phyloP scores from a whole-genome alignment of 2,329 filamentous ascomycete species.

The Septoria petroselini region DNA sequence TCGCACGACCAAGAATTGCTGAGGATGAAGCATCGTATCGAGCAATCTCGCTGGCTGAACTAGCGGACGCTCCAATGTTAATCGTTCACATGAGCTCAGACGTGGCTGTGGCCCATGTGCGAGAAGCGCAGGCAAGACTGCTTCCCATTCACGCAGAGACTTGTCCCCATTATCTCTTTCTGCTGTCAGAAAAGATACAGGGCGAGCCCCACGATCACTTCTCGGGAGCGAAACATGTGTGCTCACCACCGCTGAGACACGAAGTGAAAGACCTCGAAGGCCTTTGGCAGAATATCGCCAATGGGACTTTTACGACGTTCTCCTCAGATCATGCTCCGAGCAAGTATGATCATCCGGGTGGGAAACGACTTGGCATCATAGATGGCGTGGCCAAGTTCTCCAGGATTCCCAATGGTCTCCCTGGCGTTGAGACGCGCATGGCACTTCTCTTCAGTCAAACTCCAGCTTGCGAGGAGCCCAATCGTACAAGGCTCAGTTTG shows the following conservation, averaged over 20 bases:
- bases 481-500: slow-evolving; percentile 31
- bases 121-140: slow-evolving; percentile 37
- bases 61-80: slow-evolving; percentile 52
- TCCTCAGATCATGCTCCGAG: slow-evolving; percentile 42
- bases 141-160: slow-evolving; percentile 41
- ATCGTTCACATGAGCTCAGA: slow-evolving; percentile 53
- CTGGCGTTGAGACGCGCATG: slow-evolving; percentile 45
- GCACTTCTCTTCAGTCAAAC: slow-evolving; percentile 41
- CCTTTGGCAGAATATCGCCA: slow-evolving; percentile 38
- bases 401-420: slow-evolving; percentile 46
- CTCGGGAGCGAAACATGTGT: slow-evolving; percentile 39
- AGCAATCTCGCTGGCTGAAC: slow-evolving; percentile 50
- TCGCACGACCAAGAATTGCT: slow-evolving; percentile 46
- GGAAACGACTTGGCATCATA: slow-evolving; percentile 41
- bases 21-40: slow-evolving; percentile 53
- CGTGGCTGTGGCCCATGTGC: slow-evolving; percentile 36
- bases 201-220: slow-evolving; percentile 37
- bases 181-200: slow-evolving; percentile 36
- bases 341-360: slow-evolving; percentile 39
- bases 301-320: slow-evolving; percentile 39
- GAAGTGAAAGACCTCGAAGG: slow-evolving; percentile 36
- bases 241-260: slow-evolving; percentile 38
- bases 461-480: slow-evolving; percentile 30
- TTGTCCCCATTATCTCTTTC: slow-evolving; percentile 40
- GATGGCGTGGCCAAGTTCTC: slow-evolving; percentile 40